A percentile compares a stretch with the other conserved stretches of the same genome.
These are phyloP conservation scores for Dictyophora rubrovolvata DNA, from an alignment of 768 basidiomycete species.

Conservation along the genomic window DNA sequence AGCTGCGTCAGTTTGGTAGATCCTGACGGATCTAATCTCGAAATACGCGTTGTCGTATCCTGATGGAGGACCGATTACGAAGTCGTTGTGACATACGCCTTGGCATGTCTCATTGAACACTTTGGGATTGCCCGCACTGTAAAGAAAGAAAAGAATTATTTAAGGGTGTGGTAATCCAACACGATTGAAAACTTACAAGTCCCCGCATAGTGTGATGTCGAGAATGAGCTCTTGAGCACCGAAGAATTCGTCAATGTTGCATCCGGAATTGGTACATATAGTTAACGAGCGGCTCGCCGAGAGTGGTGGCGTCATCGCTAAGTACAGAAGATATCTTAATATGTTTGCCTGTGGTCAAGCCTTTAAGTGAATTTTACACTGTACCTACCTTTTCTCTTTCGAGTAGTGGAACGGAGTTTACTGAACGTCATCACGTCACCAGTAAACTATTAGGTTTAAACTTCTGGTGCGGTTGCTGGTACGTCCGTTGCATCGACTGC, in stretches of 20 bases:
- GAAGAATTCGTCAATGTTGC: slow-evolving; percentile 45
- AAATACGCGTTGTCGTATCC: slow-evolving; percentile 62
- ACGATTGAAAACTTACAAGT: not conserved
- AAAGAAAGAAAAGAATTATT: slow-evolving; percentile 9
- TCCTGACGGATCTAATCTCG: slow-evolving; percentile 52
- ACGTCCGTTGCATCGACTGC: no score
- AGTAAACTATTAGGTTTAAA: no score
- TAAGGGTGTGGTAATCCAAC: not conserved
- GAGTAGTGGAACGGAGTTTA: no score
- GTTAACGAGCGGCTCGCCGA: slow-evolving; percentile 62
- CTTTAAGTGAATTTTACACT: no score
- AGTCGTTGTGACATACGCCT: slow-evolving; percentile 61
- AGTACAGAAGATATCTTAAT: slow-evolving; percentile 18
- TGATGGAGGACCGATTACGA: slow-evolving; percentile 51
- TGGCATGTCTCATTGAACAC: slow-evolving; percentile 53
- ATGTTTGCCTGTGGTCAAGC: no score
- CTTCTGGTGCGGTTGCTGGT: no score
- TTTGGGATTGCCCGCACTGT: slow-evolving; percentile 40
- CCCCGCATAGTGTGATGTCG: slow-evolving; percentile 59
- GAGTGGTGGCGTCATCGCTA: slow-evolving; percentile 23
- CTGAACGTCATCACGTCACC: no score
- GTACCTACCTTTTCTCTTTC: no score
- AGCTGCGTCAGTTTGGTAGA: slow-evolving; percentile 24
- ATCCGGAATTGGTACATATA: slow-evolving; percentile 52
- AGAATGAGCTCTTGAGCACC: slow-evolving; percentile 57